Percentiles rank a stretch among this genome's conserved stretches.
These are phyloP conservation scores for Rhizophagus clarus DNA, from an alignment of 192 early-diverging fungal genomes.

Conservation along the genomic window DNA sequence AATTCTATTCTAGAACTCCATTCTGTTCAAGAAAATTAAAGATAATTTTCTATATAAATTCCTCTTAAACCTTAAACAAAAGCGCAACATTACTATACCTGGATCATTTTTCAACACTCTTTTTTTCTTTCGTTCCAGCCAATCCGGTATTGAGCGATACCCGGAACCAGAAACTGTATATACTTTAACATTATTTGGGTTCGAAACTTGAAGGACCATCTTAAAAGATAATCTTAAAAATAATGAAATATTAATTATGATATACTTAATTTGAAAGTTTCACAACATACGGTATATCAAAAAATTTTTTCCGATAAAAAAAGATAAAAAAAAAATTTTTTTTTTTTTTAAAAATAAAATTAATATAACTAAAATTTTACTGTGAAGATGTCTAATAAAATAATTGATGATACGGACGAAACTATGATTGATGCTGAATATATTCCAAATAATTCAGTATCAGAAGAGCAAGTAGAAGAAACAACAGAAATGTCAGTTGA, in stretches of 20 bases:
- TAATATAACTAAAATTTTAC: neutral
- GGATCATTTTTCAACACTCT: conserved; percentile 87
- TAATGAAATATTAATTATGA: neutral
- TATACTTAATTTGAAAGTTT: neutral
- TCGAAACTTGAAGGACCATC: conserved; percentile 82
- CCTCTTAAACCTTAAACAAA: neutral
- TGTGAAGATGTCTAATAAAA: neutral
- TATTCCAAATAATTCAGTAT: neutral
- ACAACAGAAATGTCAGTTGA: neutral
- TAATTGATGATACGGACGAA: neutral
- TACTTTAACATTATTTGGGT: conserved; percentile 94
- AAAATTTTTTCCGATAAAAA: too few species aligned
- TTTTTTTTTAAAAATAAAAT: too few species aligned
- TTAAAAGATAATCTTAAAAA: conserved; percentile 2
- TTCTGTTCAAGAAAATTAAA: conserved; percentile 54
- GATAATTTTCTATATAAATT: neutral
- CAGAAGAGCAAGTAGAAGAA: neutral
- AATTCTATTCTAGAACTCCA: conserved; percentile 91
- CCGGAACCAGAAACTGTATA: conserved; percentile 78
- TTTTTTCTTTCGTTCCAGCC: conserved; percentile 84
- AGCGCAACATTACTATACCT: conserved; percentile 42
- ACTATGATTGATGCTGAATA: neutral
- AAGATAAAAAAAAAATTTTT: neutral
- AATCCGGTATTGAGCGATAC: conserved; percentile 89
- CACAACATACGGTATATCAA: too few species aligned